Base-by-base conservation (phyloP, 257 asterid species). In the Gentiana dahurica region DNA sequence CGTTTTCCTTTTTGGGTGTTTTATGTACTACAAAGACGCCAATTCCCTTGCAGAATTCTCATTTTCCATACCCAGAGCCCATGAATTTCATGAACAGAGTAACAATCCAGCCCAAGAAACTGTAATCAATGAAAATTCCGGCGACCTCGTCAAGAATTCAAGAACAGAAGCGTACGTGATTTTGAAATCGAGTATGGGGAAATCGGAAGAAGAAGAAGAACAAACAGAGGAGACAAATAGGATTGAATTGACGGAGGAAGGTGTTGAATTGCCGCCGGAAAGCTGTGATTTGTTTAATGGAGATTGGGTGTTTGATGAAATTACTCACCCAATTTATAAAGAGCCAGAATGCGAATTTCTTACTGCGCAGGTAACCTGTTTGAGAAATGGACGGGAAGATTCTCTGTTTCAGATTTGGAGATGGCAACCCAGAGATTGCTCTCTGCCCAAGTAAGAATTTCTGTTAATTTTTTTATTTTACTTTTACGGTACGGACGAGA, bases 351-450 rank as follows among this genome's bases (percentile, higher is more conserved):
- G 97, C 52, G 89, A 81, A 34, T 85, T 81, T 61, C 65, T 89
- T 48, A 89, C 97, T 4, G 89, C 74, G 7, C 97, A 89, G 57
- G 97, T 85, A 1, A 89, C 97, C 43, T 89, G 97, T 53, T 54
- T 79, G 69, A 70, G 84, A 32, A 89, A 89, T 66, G 95, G 97
- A 43, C 77, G 97, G 45, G 36, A 39, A n/a, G 87, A 89, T 55
- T 71, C 87, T 35, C 36, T 72, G 71, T 83, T 71, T 58, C 97
- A 89, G 86, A 74, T 81, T 1, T 89, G 97, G 97, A 81, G 78
- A 46, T 89, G 95, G 97, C 94, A 85, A 61, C 97, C 97, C 54
- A 76, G 66, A 64, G 87, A 77, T n/a, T 89, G 97, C 65, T 76
- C 91, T 58, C 68, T 89, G 77, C 95, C 97, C 34, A 81, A 76